Base-by-base conservation (phyloP, 1,139 yeast genomes). In the Candida anutae region DNA sequence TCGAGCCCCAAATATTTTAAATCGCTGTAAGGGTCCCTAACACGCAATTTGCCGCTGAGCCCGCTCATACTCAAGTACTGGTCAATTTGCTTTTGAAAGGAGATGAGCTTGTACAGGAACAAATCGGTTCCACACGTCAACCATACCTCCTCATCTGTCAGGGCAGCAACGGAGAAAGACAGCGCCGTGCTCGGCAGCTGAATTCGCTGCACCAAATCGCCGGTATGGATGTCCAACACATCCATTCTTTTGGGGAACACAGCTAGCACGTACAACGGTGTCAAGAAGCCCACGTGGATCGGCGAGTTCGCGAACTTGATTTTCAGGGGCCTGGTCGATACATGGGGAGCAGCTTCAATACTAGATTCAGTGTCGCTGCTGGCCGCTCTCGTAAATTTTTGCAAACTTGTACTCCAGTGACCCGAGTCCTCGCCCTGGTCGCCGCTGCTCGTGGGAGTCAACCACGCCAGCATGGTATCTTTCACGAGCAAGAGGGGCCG, bases 201-300 rank as follows among this genome's bases (percentile, higher is more conserved):
- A 8, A 17, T 17, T 26, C 37, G 51, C 36, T 73, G 77, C 13
- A 72, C 50, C 4, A 59, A 19, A 14, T 55, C 57, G 0, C 77
- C 77, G 20, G 53, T 57, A 13, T 53, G 56, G 14, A 57, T 43
- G 31, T 72, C 76, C 10, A 66, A 33, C 0, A 75, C 38, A 30
- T 71, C 76, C 1, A 74, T 39, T 27, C 51, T 58, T 31, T 64
- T 64, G 22, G 52, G 43, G 27, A 58, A 58, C 2, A 63, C 42
- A 2, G 58, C 39, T n/a, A 73, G 37, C 10, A 74, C 36, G 38
- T 74, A 75, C 1, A 55, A 43, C 1, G 82, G 81, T 23, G 52
- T 43, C 27, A 71, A 47, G 24, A 50, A 54, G 6, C 55, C 42
- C 3, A 65, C 49, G 21, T 38, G 45, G 11, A 43, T 37, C 3